Base-by-base conservation (phyloP, 805 yeast genomes). In the Debaryomyces tyrocola region DNA sequence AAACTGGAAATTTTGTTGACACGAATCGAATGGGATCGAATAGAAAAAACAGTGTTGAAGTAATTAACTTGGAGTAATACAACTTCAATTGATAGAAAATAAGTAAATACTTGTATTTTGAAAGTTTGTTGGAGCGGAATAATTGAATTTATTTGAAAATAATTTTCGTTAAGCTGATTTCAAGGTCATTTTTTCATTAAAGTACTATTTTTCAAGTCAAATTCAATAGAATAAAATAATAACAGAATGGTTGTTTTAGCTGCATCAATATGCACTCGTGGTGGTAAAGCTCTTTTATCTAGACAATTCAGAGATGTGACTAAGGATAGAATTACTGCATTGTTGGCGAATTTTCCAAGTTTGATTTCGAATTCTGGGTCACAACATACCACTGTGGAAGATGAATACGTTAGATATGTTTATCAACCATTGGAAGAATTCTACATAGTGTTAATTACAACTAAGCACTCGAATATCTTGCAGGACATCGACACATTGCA, bases 351-450 rank as follows among this genome's bases (percentile, higher is more conserved):
- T 55, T 90, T 92, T 68, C 96, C 97, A 46, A 73, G 85, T 48
- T 76, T 94, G 54, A 79, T 91, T 44, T 76, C 87, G 39, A 82
- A 83, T 45, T 78, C 82, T 20, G 75, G 79, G 41, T 78, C 85
- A 37, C 96, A 90, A 70, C 96, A 91, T 66, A 92, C 98, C 41
- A 87, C 95, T 9, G 94, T 90, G 28, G 99, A 94, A 67, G 96
- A 88, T 62, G 96, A 87, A 43, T 82, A 83, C 55, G 94, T 89
- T 34, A 83, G 99, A 66, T 94, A 89, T 63, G 94, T 94, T 43
- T 94, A 90, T 69, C 97, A 90, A 68, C 97, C 99, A 40, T 79
- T 94, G 63, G 99, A 94, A 64, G 97, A 90, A 55, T 83, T 89
- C 47, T 92, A 89, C 67, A 85, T 94, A 60, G 91, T 95, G 37